These are phyloP conservation scores for Calycina herbarum DNA, from an alignment of 2,329 filamentous ascomycete species.

Conservation along the genomic window DNA sequence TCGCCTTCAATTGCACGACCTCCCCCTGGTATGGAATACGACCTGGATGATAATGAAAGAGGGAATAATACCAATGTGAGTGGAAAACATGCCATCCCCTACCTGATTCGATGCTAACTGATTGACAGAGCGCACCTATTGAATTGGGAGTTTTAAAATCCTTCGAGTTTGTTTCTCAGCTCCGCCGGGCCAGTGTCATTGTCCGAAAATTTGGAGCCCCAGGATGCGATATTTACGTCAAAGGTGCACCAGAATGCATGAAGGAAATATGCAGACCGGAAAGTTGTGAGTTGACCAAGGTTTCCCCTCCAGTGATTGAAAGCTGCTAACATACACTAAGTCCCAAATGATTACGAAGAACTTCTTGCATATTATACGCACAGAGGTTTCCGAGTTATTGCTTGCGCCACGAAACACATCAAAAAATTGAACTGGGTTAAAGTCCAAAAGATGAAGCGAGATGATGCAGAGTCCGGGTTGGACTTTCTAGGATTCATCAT, in stretches of 20 bases:
- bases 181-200: constrained; percentile 89
- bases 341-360: constrained; percentile 88
- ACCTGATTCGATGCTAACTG: neutral
- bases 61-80: constrained; percentile 31
- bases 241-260: constrained; percentile 96
- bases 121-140: constrained; percentile 51
- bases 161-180: constrained; percentile 93
- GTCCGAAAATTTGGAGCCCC: constrained; percentile 84
- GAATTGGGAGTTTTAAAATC: constrained; percentile 89
- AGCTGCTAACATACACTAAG: constrained; percentile 39
- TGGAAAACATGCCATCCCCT: neutral
- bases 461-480: constrained; percentile 79
- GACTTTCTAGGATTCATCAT: constrained; percentile 96
- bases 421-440: constrained; percentile 90
- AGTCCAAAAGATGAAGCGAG: constrained; percentile 87
- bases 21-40: constrained; percentile 61
- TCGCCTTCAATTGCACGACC: constrained; percentile 88
- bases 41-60: constrained; percentile 50
- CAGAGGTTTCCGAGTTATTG: constrained; percentile 93
- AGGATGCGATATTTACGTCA: constrained; percentile 87
- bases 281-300: constrained; percentile 59
- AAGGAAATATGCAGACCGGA: constrained; percentile 84
- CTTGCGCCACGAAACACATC: constrained; percentile 86
- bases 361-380: constrained; percentile 89
- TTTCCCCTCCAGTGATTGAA: neutral